Evolutionary conservation across 192 early-diverging fungal genomes (phyloP).

Genomic region (Gamsiella multidivaricata): DNA sequence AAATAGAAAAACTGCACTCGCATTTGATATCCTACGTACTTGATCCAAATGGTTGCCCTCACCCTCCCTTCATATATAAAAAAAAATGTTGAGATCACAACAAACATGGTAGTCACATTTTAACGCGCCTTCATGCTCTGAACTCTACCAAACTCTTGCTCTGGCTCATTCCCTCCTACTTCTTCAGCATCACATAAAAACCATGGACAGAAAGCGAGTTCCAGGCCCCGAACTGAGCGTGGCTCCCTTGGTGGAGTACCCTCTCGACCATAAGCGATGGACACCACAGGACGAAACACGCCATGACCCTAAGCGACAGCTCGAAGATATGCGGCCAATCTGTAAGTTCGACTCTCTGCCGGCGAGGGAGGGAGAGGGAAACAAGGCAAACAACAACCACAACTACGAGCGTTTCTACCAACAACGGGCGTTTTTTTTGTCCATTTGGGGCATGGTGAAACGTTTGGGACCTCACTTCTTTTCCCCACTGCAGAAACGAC

Average conservation of each 20-base stretch:
- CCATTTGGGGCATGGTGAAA: no score
- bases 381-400: neutral
- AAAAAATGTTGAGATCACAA: no score
- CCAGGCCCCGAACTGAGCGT: constrained; percentile 64
- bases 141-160: no score
- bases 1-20: no score
- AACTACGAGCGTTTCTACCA: no score
- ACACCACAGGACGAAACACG: constrained; percentile 44
- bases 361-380: neutral
- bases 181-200: neutral
- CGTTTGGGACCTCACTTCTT: neutral
- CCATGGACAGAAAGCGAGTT: constrained; percentile 65
- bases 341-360: constrained; percentile 50
- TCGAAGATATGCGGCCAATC: constrained; percentile 65
- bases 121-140: no score
- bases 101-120: no score
- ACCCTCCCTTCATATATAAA: no score
- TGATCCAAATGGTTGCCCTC: no score
- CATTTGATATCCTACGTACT: no score
- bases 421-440: no score
- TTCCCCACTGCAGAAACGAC: no score
- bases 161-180: neutral
- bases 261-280: constrained; percentile 39
- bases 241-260: constrained; percentile 58
- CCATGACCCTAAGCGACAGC: constrained; percentile 57